A percentile compares a stretch with the other conserved stretches of the same genome.
These are phyloP conservation scores for Prunus yedoensis DNA, from an alignment of 331 rosid genomes.

Conservation along the genomic window DNA sequence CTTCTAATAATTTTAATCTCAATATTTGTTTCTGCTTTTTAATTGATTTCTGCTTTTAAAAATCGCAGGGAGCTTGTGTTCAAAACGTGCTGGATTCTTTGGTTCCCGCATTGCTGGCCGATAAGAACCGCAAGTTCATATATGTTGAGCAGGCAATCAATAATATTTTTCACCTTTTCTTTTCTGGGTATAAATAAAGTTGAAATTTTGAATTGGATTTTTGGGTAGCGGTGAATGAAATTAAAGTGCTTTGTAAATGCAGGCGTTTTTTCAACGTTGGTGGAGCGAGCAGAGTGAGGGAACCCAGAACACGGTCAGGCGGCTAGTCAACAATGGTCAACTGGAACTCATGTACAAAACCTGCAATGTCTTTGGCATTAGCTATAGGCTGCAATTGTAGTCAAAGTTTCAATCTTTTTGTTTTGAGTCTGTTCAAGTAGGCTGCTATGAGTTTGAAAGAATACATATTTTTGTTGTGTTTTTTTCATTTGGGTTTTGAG, in stretches of 20 bases:
- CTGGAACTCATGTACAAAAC: slow-evolving; percentile 66
- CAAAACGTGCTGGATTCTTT: slow-evolving; percentile 75
- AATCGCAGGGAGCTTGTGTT: slow-evolving; percentile 64
- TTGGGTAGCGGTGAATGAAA: no score
- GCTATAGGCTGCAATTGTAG: not conserved
- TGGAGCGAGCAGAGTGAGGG: slow-evolving; percentile 62
- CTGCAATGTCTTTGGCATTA: not conserved
- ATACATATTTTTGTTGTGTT: not conserved
- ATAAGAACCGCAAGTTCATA: slow-evolving; percentile 73
- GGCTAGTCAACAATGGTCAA: slow-evolving; percentile 67
- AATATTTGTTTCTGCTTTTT: not conserved
- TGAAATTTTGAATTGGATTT: not conserved
- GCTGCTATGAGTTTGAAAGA: no score
- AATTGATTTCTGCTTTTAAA: not conserved
- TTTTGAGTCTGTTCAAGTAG: not conserved
- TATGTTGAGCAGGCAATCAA: slow-evolving; percentile 51
- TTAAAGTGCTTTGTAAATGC: not conserved
- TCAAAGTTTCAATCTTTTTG: not conserved
- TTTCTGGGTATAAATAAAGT: not conserved
- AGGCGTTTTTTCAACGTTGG: slow-evolving; percentile 69
- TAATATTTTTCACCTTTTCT: no score
- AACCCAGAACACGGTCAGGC: slow-evolving; percentile 43
- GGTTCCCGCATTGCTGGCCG: slow-evolving; percentile 60
- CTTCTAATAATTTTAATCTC: not conserved
- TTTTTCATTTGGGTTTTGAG: not conserved